Conservation (phyloP, 306 rosid species). For the Prunus armeniaca region DNA sequence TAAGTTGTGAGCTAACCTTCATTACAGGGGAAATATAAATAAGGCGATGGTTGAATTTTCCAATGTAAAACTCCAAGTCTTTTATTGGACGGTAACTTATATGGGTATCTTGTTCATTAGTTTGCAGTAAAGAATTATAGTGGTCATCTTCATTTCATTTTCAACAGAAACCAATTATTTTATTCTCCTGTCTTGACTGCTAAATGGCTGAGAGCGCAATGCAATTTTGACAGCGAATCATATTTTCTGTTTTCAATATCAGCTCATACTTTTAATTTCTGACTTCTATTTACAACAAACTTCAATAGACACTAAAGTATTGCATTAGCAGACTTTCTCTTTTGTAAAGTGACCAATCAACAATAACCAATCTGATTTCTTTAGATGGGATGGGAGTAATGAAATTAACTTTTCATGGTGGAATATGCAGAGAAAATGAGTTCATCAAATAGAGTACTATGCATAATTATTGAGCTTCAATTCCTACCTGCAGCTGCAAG, state of each 20-base stretch:
- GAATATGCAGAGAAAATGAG: not conserved
- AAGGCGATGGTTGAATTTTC: too few relatives aligned
- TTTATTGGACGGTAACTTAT: not conserved
- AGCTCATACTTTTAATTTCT: too few relatives aligned
- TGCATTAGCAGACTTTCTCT: too few relatives aligned
- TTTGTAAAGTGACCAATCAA: not conserved
- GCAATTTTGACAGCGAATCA: too few relatives aligned
- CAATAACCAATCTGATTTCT: not conserved
- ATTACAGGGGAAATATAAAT: too few relatives aligned
- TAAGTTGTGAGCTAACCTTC: too few relatives aligned
- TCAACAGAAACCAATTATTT: not conserved
- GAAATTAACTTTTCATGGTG: not conserved
- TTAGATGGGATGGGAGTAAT: not conserved
- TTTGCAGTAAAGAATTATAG: not conserved
- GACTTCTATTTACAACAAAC: not conserved
- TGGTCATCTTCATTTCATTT: not conserved
- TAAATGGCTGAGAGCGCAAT: too few relatives aligned
- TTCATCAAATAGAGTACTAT: not conserved
- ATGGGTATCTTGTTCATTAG: not conserved
- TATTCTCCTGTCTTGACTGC: not conserved
- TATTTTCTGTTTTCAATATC: too few relatives aligned
- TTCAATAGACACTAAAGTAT: too few relatives aligned
- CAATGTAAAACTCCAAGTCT: too few relatives aligned
- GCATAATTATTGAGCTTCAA: not conserved
- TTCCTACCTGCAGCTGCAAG: conserved; percentile 27